Conservation (phyloP, 306 rosid genomes). For the Cucurbita pepo region DNA sequence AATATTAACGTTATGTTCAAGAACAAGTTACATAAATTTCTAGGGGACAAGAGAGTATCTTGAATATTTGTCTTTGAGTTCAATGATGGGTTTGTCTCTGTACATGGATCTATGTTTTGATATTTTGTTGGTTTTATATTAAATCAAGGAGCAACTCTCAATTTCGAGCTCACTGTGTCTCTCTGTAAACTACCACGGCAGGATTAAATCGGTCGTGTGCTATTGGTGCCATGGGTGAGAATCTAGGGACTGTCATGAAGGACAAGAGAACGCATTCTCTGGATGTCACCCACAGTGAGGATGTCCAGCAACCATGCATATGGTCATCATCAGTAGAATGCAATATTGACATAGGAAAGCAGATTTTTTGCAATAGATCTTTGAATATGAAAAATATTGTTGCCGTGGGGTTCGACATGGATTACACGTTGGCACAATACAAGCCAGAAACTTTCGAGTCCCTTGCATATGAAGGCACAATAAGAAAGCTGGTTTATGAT, state of each 20-base stretch:
- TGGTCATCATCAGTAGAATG: constrained; percentile 55
- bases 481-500: constrained; percentile 68
- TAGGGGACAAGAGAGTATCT: background rate
- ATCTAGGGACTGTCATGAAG: constrained; percentile 17
- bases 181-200: constrained; percentile 13
- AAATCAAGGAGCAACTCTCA: background rate
- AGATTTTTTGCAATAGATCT: constrained; percentile 81
- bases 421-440: constrained; percentile 97
- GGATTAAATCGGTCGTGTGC: constrained; percentile 34
- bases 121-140: background rate
- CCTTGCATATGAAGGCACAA: constrained; percentile 90
- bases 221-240: constrained; percentile 37
- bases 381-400: constrained; percentile 85
- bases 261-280: constrained; percentile 12
- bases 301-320: constrained; percentile 23
- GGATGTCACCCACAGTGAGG: constrained; percentile 11
- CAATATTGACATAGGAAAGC: constrained; percentile 53
- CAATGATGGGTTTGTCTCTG: background rate
- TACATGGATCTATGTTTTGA: background rate
- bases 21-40: background rate
- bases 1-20: background rate
- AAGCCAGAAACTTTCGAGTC: constrained; percentile 92
- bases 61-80: background rate
- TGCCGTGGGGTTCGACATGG: constrained; percentile 98
- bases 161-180: background rate